Conservation (phyloP, 352 stramenopile species). For the Phytophthora fragariaefolia region DNA sequence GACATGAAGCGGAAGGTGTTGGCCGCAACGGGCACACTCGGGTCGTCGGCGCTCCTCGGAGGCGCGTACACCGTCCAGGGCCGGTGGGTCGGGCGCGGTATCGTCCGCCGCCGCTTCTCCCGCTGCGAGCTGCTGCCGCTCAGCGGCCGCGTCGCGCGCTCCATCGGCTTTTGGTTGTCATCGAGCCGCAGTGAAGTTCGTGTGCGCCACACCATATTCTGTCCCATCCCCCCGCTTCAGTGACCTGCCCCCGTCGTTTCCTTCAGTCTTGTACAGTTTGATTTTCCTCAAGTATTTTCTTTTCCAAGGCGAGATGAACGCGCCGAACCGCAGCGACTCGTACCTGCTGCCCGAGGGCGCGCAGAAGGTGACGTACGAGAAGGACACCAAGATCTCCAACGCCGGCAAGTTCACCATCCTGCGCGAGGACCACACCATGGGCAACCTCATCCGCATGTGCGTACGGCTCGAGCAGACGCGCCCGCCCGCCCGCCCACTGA, state of each 20-base stretch:
- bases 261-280: too few relatives aligned
- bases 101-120: constrained; percentile 19
- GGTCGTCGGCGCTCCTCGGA: constrained; percentile 29
- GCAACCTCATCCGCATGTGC: constrained; percentile 98
- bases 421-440: constrained; percentile 98
- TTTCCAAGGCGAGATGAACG: constrained; percentile 86
- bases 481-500: too few relatives aligned
- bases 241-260: background rate
- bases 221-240: background rate
- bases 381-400: constrained; percentile 98
- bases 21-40: constrained; percentile 23
- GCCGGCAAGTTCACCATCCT: constrained; percentile 98
- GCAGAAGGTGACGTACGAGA: constrained; percentile 94
- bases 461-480: too few relatives aligned
- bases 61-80: constrained; percentile 62
- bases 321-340: constrained; percentile 82
- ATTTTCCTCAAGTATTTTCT: too few relatives aligned
- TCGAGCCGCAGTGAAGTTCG: too few relatives aligned
- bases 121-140: background rate
- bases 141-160: constrained; percentile 3
- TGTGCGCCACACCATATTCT: background rate
- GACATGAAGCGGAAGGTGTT: constrained; percentile 70
- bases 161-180: too few relatives aligned
- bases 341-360: constrained; percentile 87
- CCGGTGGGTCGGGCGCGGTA: constrained; percentile 20